Evolutionary conservation across 306 rosid genomes (phyloP).

Genomic region (Rosa lucieae): DNA sequence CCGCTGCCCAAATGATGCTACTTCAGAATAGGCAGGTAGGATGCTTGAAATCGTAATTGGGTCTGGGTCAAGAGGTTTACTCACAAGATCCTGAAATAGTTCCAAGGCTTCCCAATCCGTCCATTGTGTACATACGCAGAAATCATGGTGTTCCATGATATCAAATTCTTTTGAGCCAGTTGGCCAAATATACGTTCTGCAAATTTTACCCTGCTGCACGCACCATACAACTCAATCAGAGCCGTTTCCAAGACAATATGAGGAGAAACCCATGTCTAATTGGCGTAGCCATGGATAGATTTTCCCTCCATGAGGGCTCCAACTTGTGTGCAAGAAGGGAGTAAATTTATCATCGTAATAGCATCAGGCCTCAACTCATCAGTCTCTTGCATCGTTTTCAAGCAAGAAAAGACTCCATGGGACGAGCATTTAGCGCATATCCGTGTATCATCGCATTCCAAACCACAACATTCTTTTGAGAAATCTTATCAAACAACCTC

Average conservation of each 20-base stretch:
- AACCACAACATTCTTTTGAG: conserved; percentile 39
- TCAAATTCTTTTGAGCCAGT: conserved; percentile 35
- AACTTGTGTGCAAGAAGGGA: conserved; percentile 48
- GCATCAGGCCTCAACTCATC: conserved; percentile 39
- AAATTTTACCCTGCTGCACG: conserved; percentile 32
- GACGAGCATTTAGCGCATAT: conserved; percentile 30
- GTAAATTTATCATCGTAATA: conserved; percentile 47
- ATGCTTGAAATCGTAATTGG: conserved; percentile 50
- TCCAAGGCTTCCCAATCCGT: conserved; percentile 38
- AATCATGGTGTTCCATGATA: conserved; percentile 57
- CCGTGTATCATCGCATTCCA: conserved; percentile 65
- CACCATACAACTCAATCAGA: conserved; percentile 45
- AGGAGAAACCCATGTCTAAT: conserved; percentile 54
- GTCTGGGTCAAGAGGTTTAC: conserved; percentile 35
- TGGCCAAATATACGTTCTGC: conserved; percentile 41
- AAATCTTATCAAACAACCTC: conserved; percentile 41
- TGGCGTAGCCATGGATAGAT: conserved; percentile 55
- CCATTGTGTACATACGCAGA: conserved; percentile 40
- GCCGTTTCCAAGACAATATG: conserved; percentile 53
- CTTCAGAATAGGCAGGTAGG: conserved; percentile 50
- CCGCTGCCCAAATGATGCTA: conserved; percentile 44
- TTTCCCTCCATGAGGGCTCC: conserved; percentile 46
- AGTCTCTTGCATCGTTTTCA: conserved; percentile 42
- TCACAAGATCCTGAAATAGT: conserved; percentile 40
- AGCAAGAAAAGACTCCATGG: conserved; percentile 31